These are phyloP conservation scores for Neofusicoccum sp. DNA, from an alignment of 2,329 filamentous ascomycete species.

Conservation along the genomic window DNA sequence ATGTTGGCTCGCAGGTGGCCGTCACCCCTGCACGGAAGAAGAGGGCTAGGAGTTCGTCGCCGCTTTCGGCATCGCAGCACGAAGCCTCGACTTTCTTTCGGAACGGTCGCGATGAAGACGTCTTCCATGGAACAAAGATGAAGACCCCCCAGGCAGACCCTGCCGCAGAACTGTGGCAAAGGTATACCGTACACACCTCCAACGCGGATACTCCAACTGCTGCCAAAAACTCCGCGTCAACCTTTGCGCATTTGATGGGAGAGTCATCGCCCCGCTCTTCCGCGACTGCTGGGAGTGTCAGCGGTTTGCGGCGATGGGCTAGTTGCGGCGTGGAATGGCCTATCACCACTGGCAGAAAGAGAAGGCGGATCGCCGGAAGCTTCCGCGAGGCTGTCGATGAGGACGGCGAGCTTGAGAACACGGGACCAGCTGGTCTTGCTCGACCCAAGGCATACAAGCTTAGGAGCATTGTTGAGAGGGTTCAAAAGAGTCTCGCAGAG, in stretches of 20 bases:
- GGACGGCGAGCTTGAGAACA: background rate
- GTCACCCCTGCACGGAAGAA: conserved; percentile 47
- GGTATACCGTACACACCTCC: conserved; percentile 36
- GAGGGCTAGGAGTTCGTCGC: conserved; percentile 52
- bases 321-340: conserved; percentile 56
- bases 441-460: conserved; percentile 29
- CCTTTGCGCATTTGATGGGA: conserved; percentile 46
- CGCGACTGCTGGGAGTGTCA: conserved; percentile 48
- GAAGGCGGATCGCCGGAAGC: conserved; percentile 38
- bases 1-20: conserved; percentile 31
- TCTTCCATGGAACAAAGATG: conserved; percentile 20
- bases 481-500: conserved; percentile 48
- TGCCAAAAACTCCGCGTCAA: conserved; percentile 29
- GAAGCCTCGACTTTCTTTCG: conserved; percentile 33
- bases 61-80: conserved; percentile 42
- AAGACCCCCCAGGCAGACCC: conserved; percentile 51
- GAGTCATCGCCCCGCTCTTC: conserved; percentile 50
- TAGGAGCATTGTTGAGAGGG: conserved; percentile 43
- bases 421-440: background rate
- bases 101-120: no score
- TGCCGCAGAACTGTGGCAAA: conserved; percentile 50
- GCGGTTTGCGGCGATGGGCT: conserved; percentile 52
- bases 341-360: conserved; percentile 41
- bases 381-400: conserved; percentile 34
- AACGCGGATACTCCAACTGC: conserved; percentile 40